These are phyloP conservation scores for Akanthomyces muscarius DNA, from an alignment of 2,329 filamentous ascomycete genomes.

Conservation along the genomic window DNA sequence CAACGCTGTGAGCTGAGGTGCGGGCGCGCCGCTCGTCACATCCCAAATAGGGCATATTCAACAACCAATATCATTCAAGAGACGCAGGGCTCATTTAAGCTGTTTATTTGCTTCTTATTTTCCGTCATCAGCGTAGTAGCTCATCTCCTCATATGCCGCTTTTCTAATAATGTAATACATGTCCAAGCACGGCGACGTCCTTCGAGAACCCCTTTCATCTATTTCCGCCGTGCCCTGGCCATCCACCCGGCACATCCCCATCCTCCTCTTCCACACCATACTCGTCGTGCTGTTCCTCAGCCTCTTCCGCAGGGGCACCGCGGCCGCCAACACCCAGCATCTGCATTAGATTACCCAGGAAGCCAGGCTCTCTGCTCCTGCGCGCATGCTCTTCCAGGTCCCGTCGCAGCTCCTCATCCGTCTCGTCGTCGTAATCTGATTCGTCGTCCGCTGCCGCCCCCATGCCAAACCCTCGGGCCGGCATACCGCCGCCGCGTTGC, in stretches of 20 bases:
- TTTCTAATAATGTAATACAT: neutral
- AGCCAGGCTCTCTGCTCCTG: constrained; percentile 25
- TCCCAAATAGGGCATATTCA: neutral
- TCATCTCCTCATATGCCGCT: neutral
- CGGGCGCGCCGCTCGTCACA: neutral
- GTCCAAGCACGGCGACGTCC: neutral
- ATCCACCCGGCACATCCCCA: constrained; percentile 31
- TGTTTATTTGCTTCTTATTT: neutral
- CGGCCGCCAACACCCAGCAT: constrained; percentile 23
- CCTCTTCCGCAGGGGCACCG: constrained; percentile 18
- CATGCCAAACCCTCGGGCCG: constrained; percentile 7
- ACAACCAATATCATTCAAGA: neutral
- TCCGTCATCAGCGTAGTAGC: neutral
- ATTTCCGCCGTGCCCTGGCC: constrained; percentile 26
- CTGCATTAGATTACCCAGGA: constrained; percentile 26
- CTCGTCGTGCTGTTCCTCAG: constrained; percentile 17
- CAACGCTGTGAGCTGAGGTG: too few relatives aligned
- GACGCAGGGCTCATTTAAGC: neutral
- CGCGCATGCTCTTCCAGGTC: constrained; percentile 30
- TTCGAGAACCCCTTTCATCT: neutral
- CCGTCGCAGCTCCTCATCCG: constrained; percentile 30
- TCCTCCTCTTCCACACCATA: constrained; percentile 16
- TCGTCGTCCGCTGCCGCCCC: constrained; percentile 19
- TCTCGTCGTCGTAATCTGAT: constrained; percentile 26
- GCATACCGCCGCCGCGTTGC: constrained; percentile 8